phyloP scores from a whole-genome alignment of 2,329 filamentous ascomycete species.

The Colletotrichum eleusines region DNA sequence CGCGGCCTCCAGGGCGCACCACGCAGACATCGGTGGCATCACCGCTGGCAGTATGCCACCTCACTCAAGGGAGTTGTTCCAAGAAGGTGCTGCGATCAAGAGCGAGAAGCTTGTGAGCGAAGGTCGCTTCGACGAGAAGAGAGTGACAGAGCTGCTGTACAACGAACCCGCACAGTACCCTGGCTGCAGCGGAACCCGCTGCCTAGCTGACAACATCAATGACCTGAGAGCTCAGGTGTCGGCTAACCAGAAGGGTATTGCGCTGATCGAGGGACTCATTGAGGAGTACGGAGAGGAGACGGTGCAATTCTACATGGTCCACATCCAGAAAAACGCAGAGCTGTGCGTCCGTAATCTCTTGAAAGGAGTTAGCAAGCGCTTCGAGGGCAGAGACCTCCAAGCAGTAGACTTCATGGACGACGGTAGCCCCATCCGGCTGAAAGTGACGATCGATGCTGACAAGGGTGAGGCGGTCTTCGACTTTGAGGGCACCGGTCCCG shows the following conservation, averaged over 20 bases:
- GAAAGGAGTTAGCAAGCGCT: slow-evolving; percentile 76
- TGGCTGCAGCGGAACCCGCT: slow-evolving; percentile 83
- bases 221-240: slow-evolving; percentile 87
- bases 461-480: slow-evolving; percentile 85
- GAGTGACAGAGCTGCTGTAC: slow-evolving; percentile 78
- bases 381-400: slow-evolving; percentile 76
- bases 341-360: slow-evolving; percentile 78
- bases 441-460: slow-evolving; percentile 78
- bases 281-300: slow-evolving; percentile 82
- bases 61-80: slow-evolving; percentile 72
- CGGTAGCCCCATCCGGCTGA: slow-evolving; percentile 80
- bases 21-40: slow-evolving; percentile 88
- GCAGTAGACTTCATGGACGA: slow-evolving; percentile 89
- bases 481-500: slow-evolving; percentile 82
- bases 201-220: slow-evolving; percentile 84
- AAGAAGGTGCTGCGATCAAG: slow-evolving; percentile 73
- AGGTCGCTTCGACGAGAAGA: slow-evolving; percentile 81
- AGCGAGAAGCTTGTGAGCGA: slow-evolving; percentile 79
- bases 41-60: slow-evolving; percentile 86
- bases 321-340: slow-evolving; percentile 85
- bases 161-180: slow-evolving; percentile 80
- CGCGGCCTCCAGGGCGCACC: slow-evolving; percentile 82
- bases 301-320: slow-evolving; percentile 87
- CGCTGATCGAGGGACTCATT: slow-evolving; percentile 81
- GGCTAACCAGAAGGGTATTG: slow-evolving; percentile 87